Percentiles rank a stretch among this genome's conserved stretches.
Evolutionary conservation across 345 rosid genomes (phyloP).

Genomic region (Eucalyptus pauciflora): DNA sequence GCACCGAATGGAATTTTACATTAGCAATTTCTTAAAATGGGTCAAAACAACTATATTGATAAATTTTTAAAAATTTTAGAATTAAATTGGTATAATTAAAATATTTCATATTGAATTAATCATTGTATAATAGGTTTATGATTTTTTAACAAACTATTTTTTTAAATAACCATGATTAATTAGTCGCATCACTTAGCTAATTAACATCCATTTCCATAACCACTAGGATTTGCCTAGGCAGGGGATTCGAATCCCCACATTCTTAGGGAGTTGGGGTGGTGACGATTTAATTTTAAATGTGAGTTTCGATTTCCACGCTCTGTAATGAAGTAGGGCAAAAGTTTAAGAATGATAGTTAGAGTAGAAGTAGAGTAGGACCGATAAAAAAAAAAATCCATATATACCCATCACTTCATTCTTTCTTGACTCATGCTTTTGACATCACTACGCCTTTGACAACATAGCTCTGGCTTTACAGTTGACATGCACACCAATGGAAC

Average conservation of each 20-base stretch:
- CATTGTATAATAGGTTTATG: not conserved
- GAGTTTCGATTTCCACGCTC: no score
- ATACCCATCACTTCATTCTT: not conserved
- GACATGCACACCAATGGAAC: not conserved
- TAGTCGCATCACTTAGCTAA: not conserved
- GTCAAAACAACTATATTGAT: no score
- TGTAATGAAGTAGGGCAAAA: no score
- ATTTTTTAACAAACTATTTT: not conserved
- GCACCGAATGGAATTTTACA: rapidly evolving
- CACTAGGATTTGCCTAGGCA: no score
- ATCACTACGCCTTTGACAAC: not conserved
- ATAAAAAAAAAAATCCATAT: no score
- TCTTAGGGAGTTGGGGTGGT: no score
- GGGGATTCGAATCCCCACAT: no score
- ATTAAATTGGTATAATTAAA: not conserved
- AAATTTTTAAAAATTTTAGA: rapidly evolving
- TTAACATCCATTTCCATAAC: not conserved
- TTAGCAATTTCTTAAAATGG: not conserved
- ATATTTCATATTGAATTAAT: not conserved
- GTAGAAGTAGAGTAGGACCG: no score
- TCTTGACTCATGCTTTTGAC: not conserved
- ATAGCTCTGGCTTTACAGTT: no score
- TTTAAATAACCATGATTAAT: not conserved
- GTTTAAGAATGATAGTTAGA: no score
- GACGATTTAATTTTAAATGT: no score